Evolutionary conservation across 495 filamentous ascomycete species (phyloP), one percentile per base, ranked within the genome.

Genomic region (Neurospora tetrasperma): DNA sequence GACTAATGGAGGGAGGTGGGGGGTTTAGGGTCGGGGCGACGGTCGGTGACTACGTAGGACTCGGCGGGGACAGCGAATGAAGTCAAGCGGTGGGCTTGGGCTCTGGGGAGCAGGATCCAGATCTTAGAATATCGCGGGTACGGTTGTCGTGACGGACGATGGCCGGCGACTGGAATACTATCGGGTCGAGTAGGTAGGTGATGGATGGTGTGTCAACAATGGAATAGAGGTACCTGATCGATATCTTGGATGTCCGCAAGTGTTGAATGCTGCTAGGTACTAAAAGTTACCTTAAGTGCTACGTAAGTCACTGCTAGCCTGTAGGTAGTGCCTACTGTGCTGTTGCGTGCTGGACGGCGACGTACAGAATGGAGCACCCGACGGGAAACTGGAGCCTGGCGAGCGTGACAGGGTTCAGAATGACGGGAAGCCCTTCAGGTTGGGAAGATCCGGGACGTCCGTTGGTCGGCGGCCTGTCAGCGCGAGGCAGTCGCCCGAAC

Each of bases 21-120:
- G 72, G 48, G 71, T 73, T 42, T 44, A 73, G 40, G 68, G 70
- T 77, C 72, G 72, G 73, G 42, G 69, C 35, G 76, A 71, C 18
- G 16, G 23, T 46, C 18, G 44, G 39, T 35, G 40, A 20, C 27
- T 41, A 31, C 54, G 54, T 27, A 66, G 54, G 54, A 66, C 54
- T 66, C 54, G 54, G 14, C 54, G 54, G 54, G 27, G 54, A 66
- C 14, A 66, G 5, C 54, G 54, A 66, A 66, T 66, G 54, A 27
- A 66, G 54, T 66, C 12, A 66, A 18, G 54, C 54, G 54, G 54
- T 66, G 54, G 54, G 14, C 27, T 35, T 66, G 6, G 46, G 46
- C 46, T 54, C 20, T 54, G 46, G 46, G n/a, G 46, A 54, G 20
- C 54, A 62, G 23, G 23, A 16, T 66, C 54, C 31, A 27, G 16